Base-by-base conservation (phyloP, 768 basidiomycete species). In the Tulasnella sp. region DNA sequence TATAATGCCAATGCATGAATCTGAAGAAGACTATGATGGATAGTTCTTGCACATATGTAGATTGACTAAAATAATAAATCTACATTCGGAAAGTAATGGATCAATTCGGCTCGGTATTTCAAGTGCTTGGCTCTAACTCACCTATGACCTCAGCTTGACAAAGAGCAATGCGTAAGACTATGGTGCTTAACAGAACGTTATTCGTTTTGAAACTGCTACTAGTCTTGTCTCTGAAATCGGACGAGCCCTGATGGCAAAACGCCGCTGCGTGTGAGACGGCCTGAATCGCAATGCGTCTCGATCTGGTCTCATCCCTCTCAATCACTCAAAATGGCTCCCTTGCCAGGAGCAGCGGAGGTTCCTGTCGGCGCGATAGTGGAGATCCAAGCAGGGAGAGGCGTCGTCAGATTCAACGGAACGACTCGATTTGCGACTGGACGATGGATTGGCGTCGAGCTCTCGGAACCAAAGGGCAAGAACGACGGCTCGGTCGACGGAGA, bases 401-500 rank as follows among this genome's bases (percentile, higher is more conserved):
- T 89, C 62, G 90, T 98, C 62, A 86, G 95, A 29, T 99, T 94
- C 83, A 86, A 84, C 67, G 97, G 96, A 0, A 75, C 87, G 37
- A 95, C 96, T 0, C 84, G 85, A 1, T 98, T 98, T 79, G 86
- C 92, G 26, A 80, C 87, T 1, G 97, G 97, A 0, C 94, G 91
- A 84, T 99, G 96, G 96, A 85, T 97, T 66, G 97, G 97, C 11
- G 88, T 98, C 69, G 95, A 96, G 77, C 85, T 99, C 62, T 86
- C 85, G 72, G 89, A 90, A 76, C 80, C 87, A 8, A 89, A 86
- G 62, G 97, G 97, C 42, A 99, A 98, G 88, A 99, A 99, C 82
- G 92, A 98, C 76, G 97, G 97, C 1, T 86, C 88, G 1, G 90
- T 99, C 8, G 83, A 89, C 40, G 94, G 90, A 17, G 80, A 87